Evolutionary conservation across 805 yeast genomes (phyloP), one percentile per base, ranked within the genome.

Genomic region (Yarrowia yakushimensis): DNA sequence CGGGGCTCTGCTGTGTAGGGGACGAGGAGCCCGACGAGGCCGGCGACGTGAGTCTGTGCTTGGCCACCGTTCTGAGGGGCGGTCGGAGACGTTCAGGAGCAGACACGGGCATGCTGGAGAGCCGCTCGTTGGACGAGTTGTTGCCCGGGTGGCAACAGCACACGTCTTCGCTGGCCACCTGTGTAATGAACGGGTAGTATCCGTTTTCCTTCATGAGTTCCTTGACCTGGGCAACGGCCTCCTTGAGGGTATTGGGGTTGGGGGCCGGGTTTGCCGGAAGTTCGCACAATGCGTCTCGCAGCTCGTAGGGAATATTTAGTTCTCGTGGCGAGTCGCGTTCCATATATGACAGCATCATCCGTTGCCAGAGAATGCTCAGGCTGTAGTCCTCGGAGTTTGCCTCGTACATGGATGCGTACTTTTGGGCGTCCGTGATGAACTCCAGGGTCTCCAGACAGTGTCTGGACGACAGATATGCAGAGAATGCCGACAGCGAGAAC

Each of bases 371-470:
- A 43, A 57, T 46, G 41, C 34, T 10, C 36, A 55, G 50, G 13
- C 36, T 62, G 17, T 50, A 18, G 36, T 60, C 42, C 7, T 27
- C 12, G 22, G 45, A 27, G 27, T 42, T 54, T 9, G 34, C 48
- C 12, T 30, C 42, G 39, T 41, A 63, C 27, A 33, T 54, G 59
- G 9, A 55, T 55, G 17, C 45, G 27, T 73, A 73, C 20, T 69
- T 62, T 9, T 61, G 61, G 28, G 67, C 71, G 55, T 72, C 75
- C 46, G 68, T 37, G 3, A 68, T 59, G 61, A 73, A 73, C 60
- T 72, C 74, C 28, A 73, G 69, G 2, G 67, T 65, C 64, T 73
- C 76, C 31, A 65, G 64, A 28, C 75, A 72, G 62, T 71, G 73
- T 34, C 69, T 67, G 39, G 69, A 69, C n/a, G 67, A 65, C 23